Evolutionary conservation across 768 basidiomycete species (phyloP).

Genomic region (Psilocybe tampanensis): DNA sequence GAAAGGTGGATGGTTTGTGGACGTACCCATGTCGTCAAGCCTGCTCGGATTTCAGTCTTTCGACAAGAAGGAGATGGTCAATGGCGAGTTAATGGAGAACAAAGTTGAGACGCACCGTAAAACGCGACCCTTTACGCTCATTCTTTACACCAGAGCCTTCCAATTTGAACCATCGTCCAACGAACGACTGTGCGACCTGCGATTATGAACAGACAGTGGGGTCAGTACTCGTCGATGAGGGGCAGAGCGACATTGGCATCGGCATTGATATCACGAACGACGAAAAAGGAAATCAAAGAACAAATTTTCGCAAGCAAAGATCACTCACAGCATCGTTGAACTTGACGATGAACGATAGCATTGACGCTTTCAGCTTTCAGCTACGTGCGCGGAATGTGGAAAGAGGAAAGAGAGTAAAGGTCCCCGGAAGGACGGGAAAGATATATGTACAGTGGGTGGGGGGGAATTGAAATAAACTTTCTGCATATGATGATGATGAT

Average conservation of each 20-base stretch:
- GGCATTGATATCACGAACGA: constrained; percentile 2
- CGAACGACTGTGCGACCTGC: constrained; percentile 50
- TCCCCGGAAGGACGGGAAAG: too few species aligned
- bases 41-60: constrained; percentile 79
- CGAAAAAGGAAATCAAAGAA: constrained; percentile 7
- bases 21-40: constrained; percentile 80
- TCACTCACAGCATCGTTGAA: constrained; percentile 29
- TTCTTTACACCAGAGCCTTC: constrained; percentile 70
- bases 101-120: constrained; percentile 40
- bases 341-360: constrained; percentile 19
- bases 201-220: not conserved
- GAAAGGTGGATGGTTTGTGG: too few species aligned
- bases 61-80: not conserved
- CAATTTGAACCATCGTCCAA: constrained; percentile 72
- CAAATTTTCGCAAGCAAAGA: not conserved
- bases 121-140: constrained; percentile 65
- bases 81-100: not conserved
- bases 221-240: too few species aligned
- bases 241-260: not conserved
- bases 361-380: too few species aligned
- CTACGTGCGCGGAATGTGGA: too few species aligned
- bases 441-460: too few species aligned
- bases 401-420: too few species aligned
- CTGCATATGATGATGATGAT: too few species aligned
- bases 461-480: too few species aligned